Base-by-base conservation (phyloP, 371 early-diverging fungal species). In the Blakeslea trispora region DNA sequence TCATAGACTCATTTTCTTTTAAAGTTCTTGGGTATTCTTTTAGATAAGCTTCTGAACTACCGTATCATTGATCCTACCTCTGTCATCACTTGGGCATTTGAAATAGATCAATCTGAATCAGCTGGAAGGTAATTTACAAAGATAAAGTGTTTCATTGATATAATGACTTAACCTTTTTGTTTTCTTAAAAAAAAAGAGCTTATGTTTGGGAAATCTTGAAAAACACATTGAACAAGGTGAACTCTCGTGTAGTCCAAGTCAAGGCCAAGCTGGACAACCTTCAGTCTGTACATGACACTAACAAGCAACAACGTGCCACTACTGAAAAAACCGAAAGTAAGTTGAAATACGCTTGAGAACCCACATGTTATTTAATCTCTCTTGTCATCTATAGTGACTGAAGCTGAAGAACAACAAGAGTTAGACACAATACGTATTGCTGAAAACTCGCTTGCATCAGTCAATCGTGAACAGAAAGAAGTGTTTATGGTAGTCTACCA, bases 21-120 rank as follows among this genome's bases (percentile, higher is more conserved):
- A n/a, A n/a, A 88, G 84, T 92, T 93, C 67, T 62, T 92, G 64
- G 92, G 91, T 14, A 93, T 97, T 56, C 69, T 92, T 31, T 66
- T 96, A 59, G 95, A 94, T 68, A 94, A 95, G 72, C 78, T 96
- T 56, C 71, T 94, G 53, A 95, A 93, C 68, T 97, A 97, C 76
- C 87, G 94, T 43, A 84, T 97, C 5, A 81, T 96, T 51, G 93
- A 93, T 55, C 91, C 94, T 19, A 69, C 75, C 21, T 83, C 87
- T 15, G 86, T 97, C 28, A 79, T 96, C 22, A 72, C 79, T 19
- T 90, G 93, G 91, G 72, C 89, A 13, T 87, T 95, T 65, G 78
- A 79, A 47, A 50, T 69, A 3, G 75, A 81, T 18, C 82, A 81
- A 24, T 67, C 83, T 8, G 73, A 82, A 34, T 71, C 75, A 50